phyloP scores from a whole-genome alignment of 2,329 filamentous ascomycete genomes.

The Monilinia fructigena region DNA sequence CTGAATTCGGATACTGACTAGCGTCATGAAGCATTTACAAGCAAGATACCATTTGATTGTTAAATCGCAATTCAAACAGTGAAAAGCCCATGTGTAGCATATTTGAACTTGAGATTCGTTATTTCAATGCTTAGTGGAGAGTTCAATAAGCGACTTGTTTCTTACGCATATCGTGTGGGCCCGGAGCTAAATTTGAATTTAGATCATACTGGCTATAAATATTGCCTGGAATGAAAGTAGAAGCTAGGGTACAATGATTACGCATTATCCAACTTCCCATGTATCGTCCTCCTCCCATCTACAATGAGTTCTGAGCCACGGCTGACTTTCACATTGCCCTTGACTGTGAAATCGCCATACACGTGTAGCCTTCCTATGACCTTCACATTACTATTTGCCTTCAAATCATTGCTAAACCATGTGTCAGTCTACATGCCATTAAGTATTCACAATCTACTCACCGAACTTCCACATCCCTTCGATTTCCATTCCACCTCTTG shows the following conservation, averaged over 20 bases:
- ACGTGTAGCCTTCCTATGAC: slow-evolving; percentile 31
- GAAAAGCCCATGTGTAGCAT: too few species aligned
- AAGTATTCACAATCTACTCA: slow-evolving; percentile 20
- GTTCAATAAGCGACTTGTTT: too few species aligned
- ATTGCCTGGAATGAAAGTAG: neutral
- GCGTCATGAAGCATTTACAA: too few species aligned
- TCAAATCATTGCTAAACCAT: slow-evolving; percentile 24
- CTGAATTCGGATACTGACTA: too few species aligned
- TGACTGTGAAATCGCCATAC: slow-evolving; percentile 31
- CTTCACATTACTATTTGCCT: slow-evolving; percentile 23
- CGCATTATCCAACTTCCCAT: slow-evolving; percentile 29
- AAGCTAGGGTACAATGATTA: neutral
- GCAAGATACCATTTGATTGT: too few species aligned
- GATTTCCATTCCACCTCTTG: slow-evolving; percentile 11
- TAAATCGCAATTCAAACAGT: too few species aligned
- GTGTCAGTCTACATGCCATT: neutral
- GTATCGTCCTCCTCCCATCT: slow-evolving; percentile 33
- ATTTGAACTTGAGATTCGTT: too few species aligned
- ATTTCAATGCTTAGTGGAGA: too few species aligned
- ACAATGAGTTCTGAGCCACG: slow-evolving; percentile 29
- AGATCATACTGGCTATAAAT: neutral
- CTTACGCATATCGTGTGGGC: too few species aligned
- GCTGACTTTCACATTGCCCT: slow-evolving; percentile 28
- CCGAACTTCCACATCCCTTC: slow-evolving; percentile 25
- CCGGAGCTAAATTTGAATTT: neutral